A percentile compares a stretch with the other conserved stretches of the same genome.
Evolutionary conservation across 441 rosid species (phyloP).

Genomic region (Pelargonium exstipulatum): DNA sequence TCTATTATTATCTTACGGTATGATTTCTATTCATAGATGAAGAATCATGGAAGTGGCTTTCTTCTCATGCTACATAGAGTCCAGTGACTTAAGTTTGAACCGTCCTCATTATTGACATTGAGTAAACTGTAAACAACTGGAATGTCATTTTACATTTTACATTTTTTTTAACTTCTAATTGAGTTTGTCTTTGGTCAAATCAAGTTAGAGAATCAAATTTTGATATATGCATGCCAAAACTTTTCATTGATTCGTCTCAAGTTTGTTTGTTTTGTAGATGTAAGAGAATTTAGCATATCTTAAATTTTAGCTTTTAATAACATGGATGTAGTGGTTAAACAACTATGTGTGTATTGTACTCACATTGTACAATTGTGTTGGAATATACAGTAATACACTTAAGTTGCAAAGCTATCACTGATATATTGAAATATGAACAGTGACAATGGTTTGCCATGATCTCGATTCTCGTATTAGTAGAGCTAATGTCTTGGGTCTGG

Average conservation of each 20-base stretch:
- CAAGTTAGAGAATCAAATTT: too few relatives aligned
- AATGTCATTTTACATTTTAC: background rate
- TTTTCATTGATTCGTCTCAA: background rate
- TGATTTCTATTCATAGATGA: conserved; percentile 16
- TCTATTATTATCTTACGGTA: conserved; percentile 47
- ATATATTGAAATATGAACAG: background rate
- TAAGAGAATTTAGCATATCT: background rate
- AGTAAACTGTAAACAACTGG: background rate
- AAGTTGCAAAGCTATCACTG: background rate
- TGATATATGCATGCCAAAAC: background rate
- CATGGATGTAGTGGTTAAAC: background rate
- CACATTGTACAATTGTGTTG: background rate
- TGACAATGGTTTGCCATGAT: background rate
- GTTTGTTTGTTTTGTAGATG: background rate
- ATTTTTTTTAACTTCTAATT: background rate
- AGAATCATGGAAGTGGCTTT: background rate
- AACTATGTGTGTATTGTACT: too few relatives aligned
- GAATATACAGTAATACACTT: background rate
- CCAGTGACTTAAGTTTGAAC: background rate
- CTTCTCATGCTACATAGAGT: background rate
- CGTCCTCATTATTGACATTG: background rate
- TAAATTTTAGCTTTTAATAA: background rate
- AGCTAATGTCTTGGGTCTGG: background rate
- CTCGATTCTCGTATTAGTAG: background rate
- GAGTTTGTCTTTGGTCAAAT: background rate